Base-by-base conservation (phyloP, 2,329 filamentous ascomycete species). In the Alternaria angustiovoidea region DNA sequence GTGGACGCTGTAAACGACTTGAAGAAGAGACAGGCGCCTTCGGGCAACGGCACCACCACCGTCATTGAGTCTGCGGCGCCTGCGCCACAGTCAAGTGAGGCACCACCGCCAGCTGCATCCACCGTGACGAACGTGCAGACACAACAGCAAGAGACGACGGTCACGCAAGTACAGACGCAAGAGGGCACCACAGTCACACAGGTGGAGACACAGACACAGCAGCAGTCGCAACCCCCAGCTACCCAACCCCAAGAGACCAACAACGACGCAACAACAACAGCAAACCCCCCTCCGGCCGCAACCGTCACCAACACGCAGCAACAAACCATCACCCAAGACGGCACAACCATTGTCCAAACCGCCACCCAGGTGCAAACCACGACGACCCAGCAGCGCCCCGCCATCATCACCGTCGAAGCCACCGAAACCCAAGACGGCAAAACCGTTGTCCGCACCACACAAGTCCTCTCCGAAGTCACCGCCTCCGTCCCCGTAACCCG, bases 1-100 rank as follows among this genome's bases (percentile, higher is more conserved):
- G 85, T 87, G 58, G 79, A 93, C 57, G 90, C 87, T 38, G 88
- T 87, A 77, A 70, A 79, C 52, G 79, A 82, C 53, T 69, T 83
- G 47, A 75, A 73, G 61, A 81, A 78, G 69, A 72, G 80, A 57
- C 81, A 83, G 68, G 63, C 56, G 7, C 66, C 69, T 7, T 61
- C 65, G 14, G 32, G 32, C 11, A 78, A 74, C 54, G 71, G 71
- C 54, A 74, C 73, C 2, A 65, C 64, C 44, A 43, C 42, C 4
- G 47, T 26, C 38, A 55, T 43, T 48, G 59, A 52, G 14, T 42
- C 38, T 32, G 18, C 44, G 53, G 18, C 44, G 53, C 34, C 57
- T 16, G 52, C 51, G 53, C 20, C 20, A 24, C 39, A 39, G 16
- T 34, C 54, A n/a, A 64, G 57, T 32, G 38, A 49, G 12, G 38